A percentile compares a stretch with the other conserved stretches of the same genome.
Conservation (phyloP, 345 rosid species). For the Rhodamnia rubescens region DNA sequence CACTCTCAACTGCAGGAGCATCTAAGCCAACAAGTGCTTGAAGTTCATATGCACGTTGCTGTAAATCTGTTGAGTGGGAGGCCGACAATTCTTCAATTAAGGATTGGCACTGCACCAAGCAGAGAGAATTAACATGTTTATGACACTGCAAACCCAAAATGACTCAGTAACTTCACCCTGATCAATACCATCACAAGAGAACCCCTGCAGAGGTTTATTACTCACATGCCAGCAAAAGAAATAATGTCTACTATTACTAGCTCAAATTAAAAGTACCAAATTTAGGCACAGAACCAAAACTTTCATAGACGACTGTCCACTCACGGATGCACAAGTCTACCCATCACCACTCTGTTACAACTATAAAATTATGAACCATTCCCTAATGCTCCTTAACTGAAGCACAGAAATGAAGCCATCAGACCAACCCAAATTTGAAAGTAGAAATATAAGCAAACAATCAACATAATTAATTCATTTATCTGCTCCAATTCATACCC, state of each 20-base stretch:
- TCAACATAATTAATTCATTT: not conserved
- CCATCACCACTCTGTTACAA: not conserved
- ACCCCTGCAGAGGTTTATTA: not conserved
- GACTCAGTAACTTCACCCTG: not conserved
- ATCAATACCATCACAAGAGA: not conserved
- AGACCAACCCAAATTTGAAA: not conserved
- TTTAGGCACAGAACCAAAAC: not conserved
- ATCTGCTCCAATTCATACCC: not conserved
- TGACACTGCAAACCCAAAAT: not conserved
- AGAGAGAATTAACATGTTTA: not conserved
- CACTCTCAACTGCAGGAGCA: slow-evolving; percentile 47
- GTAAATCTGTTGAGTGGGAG: slow-evolving; percentile 95
- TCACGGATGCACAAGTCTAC: not conserved
- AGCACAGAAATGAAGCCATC: not conserved
- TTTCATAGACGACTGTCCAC: not conserved
- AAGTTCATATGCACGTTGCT: slow-evolving; percentile 98
- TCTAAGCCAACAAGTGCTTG: slow-evolving; percentile 65
- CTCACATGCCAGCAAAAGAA: not conserved
- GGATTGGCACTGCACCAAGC: slow-evolving; percentile 70
- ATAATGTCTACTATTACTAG: not conserved
- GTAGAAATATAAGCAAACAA: not conserved
- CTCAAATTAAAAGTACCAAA: not conserved
- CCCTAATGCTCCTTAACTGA: not conserved
- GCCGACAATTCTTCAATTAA: slow-evolving; percentile 79
- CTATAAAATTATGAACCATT: not conserved